Evolutionary conservation across 371 early-diverging fungal species (phyloP).

Genomic region (Mortierella sp.): DNA sequence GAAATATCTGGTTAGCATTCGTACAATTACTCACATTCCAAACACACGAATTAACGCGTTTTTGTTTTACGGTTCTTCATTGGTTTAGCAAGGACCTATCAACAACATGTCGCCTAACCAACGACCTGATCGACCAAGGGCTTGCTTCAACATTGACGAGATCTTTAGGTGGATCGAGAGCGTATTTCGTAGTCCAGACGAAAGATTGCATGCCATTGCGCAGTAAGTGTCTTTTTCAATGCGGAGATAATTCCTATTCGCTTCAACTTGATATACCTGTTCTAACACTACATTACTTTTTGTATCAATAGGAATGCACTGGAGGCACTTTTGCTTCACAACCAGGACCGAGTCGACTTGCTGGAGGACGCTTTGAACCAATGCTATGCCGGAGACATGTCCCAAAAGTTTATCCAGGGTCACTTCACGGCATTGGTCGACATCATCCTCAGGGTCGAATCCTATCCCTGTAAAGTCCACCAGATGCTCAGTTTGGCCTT

Average conservation of each 20-base stretch:
- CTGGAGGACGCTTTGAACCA: slow-evolving; percentile 76
- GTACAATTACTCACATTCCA: background rate
- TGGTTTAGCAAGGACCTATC: slow-evolving; percentile 46
- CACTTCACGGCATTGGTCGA: slow-evolving; percentile 84
- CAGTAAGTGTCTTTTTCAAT: slow-evolving; percentile 29
- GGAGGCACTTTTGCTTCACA: slow-evolving; percentile 78
- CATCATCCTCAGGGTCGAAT: slow-evolving; percentile 68
- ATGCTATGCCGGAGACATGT: slow-evolving; percentile 81
- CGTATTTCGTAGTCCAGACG: slow-evolving; percentile 76
- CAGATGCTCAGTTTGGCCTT: slow-evolving; percentile 83
- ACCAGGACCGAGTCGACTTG: slow-evolving; percentile 74
- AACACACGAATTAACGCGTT: background rate
- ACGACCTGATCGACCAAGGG: slow-evolving; percentile 16
- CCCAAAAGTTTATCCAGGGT: slow-evolving; percentile 73
- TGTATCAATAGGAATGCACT: slow-evolving; percentile 62
- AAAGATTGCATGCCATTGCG: slow-evolving; percentile 65
- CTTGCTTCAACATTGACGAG: slow-evolving; percentile 61
- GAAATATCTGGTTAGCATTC: background rate
- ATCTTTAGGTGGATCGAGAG: slow-evolving; percentile 76
- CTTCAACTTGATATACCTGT: background rate
- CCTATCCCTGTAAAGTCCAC: slow-evolving; percentile 73
- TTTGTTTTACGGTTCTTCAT: background rate
- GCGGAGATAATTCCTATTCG: background rate
- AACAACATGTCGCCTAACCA: slow-evolving; percentile 38
- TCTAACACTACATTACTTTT: background rate